Evolutionary conservation across 2,329 filamentous ascomycete species (phyloP), one percentile per base, ranked within the genome.

Genomic region (Cadophora sp.): DNA sequence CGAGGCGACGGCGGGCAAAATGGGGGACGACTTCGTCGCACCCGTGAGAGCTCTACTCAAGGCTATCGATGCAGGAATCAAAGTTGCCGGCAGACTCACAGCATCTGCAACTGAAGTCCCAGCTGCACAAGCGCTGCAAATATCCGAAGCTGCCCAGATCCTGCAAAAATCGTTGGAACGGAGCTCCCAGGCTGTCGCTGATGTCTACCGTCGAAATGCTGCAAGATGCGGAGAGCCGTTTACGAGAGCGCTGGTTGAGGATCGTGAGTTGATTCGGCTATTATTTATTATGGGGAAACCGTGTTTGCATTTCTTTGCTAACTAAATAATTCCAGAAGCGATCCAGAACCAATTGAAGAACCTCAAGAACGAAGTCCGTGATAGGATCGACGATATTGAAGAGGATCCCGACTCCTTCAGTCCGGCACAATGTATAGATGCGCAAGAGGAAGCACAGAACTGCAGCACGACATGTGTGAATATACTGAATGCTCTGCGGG

Each of bases 11-110:
- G 24, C 55, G 29, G 55, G 31, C 8, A 29, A 34, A 50, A 75
- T 74, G 72, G 71, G 59, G 67, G 65, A 69, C 72, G 70, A 75
- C 62, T 67, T 74, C 61, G 71, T 71, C 27, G 53, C 73, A 62
- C 74, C 74, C 19, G 73, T 77, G 24, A 76, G 73, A 66, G 68
- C 69, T 53, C 74, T 77, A 27, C 55, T 75, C 40, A 77, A 75
- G 66, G 71, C 73, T n/a, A 63, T 76, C 9, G 72, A 76, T 48
- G 68, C 67, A 12, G 75, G 73, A 8, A 74, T 73, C 56, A 76
- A 76, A 63, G 65, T 77, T 61, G 71, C 71, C 29, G 71, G 66
- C 62, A 74, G 69, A 43, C 66, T 75, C 56, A 63, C 73, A 16
- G 67, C 65, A 50, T 71, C 74, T 40, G 73, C 76, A 29, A 70